Evolutionary conservation across 1,284 basidiomycete genomes (phyloP).

Genomic region (Ganoderma multipileum): DNA sequence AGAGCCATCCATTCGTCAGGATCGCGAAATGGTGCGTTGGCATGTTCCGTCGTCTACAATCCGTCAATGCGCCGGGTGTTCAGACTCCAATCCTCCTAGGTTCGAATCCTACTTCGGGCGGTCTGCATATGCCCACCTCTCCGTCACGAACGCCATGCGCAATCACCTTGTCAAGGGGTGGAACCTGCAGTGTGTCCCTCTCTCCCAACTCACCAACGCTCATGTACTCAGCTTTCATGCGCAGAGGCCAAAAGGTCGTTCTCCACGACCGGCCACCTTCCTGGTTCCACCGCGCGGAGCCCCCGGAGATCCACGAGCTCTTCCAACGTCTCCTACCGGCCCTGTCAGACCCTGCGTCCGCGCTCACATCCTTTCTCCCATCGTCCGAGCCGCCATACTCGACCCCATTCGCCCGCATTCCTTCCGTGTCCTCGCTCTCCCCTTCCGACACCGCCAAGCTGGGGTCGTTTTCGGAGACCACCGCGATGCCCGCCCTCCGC

Average conservation of each 20-base stretch:
- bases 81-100: slow-evolving; percentile 50
- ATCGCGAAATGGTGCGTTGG: slow-evolving; percentile 70
- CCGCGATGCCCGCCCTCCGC: slow-evolving; percentile 49
- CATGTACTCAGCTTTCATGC: slow-evolving; percentile 17
- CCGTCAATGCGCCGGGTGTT: not conserved
- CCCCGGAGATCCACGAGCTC: slow-evolving; percentile 78
- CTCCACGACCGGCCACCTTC: slow-evolving; percentile 89
- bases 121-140: slow-evolving; percentile 88
- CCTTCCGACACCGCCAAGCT: slow-evolving; percentile 20
- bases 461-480: slow-evolving; percentile 21
- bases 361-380: slow-evolving; percentile 51
- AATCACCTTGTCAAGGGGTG: slow-evolving; percentile 77
- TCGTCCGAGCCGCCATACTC: slow-evolving; percentile 56
- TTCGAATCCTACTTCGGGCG: slow-evolving; percentile 84
- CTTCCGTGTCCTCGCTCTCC: slow-evolving; percentile 21
- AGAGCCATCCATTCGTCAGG: slow-evolving; percentile 71
- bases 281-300: slow-evolving; percentile 76
- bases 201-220: not conserved
- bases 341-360: slow-evolving; percentile 37
- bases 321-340: slow-evolving; percentile 58
- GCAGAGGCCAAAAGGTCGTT: slow-evolving; percentile 79
- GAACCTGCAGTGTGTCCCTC: slow-evolving; percentile 70
- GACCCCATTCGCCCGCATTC: slow-evolving; percentile 64
- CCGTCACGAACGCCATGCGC: slow-evolving; percentile 92
- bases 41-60: not conserved